Evolutionary conservation across 2,329 filamentous ascomycete genomes (phyloP).

Genomic region (Colletotrichum tabaci): DNA sequence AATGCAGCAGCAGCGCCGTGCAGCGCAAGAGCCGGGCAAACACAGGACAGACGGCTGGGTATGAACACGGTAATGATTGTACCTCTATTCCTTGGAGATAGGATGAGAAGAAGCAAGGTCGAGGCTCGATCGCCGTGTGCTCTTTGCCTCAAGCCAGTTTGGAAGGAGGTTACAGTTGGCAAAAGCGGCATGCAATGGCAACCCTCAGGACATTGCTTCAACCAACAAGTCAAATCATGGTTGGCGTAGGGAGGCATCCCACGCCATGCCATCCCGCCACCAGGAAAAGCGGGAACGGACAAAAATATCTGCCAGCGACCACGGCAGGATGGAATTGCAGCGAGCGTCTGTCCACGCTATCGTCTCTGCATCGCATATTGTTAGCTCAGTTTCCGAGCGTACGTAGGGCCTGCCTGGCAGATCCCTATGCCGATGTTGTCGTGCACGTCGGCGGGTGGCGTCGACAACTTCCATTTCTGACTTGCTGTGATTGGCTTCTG

Average conservation of each 20-base stretch:
- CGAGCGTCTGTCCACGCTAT: slow-evolving; percentile 1
- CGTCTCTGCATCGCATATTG: slow-evolving; percentile 1
- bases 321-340: background rate
- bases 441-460: slow-evolving; percentile 23
- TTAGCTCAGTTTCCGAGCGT: slow-evolving; percentile 20
- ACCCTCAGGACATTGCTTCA: slow-evolving; percentile 23
- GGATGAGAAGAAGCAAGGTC: slow-evolving; percentile 6
- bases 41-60: slow-evolving; percentile 27
- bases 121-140: slow-evolving; percentile 10
- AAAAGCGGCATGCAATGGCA: slow-evolving; percentile 9
- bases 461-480: slow-evolving; percentile 25
- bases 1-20: slow-evolving; percentile 32
- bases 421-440: slow-evolving; percentile 13
- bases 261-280: background rate
- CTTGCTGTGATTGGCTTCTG: slow-evolving; percentile 1
- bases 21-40: slow-evolving; percentile 37
- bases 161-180: background rate
- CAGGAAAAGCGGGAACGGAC: slow-evolving; percentile 23
- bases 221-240: background rate
- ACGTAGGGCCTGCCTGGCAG: slow-evolving; percentile 22
- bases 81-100: slow-evolving; percentile 22
- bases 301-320: slow-evolving; percentile 15
- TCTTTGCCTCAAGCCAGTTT: background rate
- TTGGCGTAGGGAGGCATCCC: slow-evolving; percentile 24
- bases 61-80: background rate